Percentiles rank a stretch among this genome's conserved stretches.
These are phyloP conservation scores for Hylodesmum podocarpum DNA, from an alignment of 306 rosid genomes.

Conservation along the genomic window DNA sequence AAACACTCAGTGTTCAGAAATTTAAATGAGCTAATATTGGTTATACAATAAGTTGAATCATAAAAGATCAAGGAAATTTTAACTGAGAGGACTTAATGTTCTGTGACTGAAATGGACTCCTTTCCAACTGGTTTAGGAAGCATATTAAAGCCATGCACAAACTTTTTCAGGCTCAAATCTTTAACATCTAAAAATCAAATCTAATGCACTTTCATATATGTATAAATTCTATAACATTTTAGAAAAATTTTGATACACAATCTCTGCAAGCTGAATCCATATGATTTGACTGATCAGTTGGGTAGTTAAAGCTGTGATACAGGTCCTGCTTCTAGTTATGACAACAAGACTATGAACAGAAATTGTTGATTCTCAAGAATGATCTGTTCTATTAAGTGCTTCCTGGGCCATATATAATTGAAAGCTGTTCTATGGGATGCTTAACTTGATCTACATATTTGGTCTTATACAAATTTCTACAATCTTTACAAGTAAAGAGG, in stretches of 20 bases:
- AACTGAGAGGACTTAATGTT: conserved; percentile 84
- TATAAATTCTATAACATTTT: conserved; percentile 38
- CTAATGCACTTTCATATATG: conserved; percentile 47
- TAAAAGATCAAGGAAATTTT: conserved; percentile 43
- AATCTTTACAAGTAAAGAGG: conserved; percentile 36
- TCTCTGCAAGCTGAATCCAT: conserved; percentile 42
- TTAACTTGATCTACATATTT: conserved; percentile 37
- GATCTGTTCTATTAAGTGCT: conserved; percentile 47
- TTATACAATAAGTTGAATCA: conserved; percentile 38
- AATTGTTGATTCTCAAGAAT: conserved; percentile 51
- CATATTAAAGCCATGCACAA: conserved; percentile 99
- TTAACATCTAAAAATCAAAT: conserved; percentile 77
- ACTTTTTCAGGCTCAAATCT: conserved; percentile 99
- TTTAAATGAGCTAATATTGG: not conserved
- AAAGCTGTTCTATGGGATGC: conserved; percentile 47
- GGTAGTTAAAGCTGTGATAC: conserved; percentile 76
- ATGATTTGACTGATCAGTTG: conserved; percentile 70
- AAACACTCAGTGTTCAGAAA: not conserved
- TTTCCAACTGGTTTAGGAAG: conserved; percentile 89
- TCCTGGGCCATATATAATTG: conserved; percentile 50
- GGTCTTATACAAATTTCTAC: conserved; percentile 34
- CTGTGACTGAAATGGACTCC: conserved; percentile 90
- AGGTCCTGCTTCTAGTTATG: conserved; percentile 70
- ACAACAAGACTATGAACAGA: conserved; percentile 73
- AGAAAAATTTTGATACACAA: conserved; percentile 27